These are phyloP conservation scores for Pythium rhizo-oryzae DNA, from an alignment of 352 stramenopile genomes.

Conservation along the genomic window DNA sequence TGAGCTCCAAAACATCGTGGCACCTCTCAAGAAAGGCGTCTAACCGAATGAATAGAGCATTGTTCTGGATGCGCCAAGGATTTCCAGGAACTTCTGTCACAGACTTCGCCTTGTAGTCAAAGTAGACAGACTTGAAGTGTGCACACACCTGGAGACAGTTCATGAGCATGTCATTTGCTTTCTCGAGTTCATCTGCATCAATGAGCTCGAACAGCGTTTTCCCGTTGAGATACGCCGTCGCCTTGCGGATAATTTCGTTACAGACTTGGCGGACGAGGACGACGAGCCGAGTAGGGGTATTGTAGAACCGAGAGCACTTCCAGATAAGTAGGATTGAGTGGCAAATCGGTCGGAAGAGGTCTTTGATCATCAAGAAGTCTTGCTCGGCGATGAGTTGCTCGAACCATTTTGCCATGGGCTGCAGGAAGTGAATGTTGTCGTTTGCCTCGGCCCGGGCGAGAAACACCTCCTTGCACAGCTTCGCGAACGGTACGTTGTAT, in stretches of 20 bases:
- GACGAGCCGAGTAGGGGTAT: slow-evolving; percentile 85
- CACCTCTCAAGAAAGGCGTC: slow-evolving; percentile 92
- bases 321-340: slow-evolving; percentile 90
- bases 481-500: slow-evolving; percentile 92
- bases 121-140: slow-evolving; percentile 92
- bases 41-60: slow-evolving; percentile 89
- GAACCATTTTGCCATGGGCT: slow-evolving; percentile 73
- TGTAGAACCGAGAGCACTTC: slow-evolving; percentile 93
- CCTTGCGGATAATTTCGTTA: slow-evolving; percentile 88
- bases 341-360: slow-evolving; percentile 86
- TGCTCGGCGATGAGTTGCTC: slow-evolving; percentile 38
- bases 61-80: slow-evolving; percentile 92
- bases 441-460: slow-evolving; percentile 85
- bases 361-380: slow-evolving; percentile 56
- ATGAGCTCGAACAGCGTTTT: slow-evolving; percentile 82
- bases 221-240: slow-evolving; percentile 72
- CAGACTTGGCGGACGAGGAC: slow-evolving; percentile 89
- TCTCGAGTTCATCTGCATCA: slow-evolving; percentile 70
- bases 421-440: slow-evolving; percentile 87
- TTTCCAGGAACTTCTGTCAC: slow-evolving; percentile 80
- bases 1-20: slow-evolving; percentile 91
- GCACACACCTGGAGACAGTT: slow-evolving; percentile 81
- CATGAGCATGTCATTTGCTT: slow-evolving; percentile 73
- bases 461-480: slow-evolving; percentile 93
- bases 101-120: slow-evolving; percentile 92